Evolutionary conservation across 163 green algal genomes (phyloP).

Genomic region (Prototheca cutis): DNA sequence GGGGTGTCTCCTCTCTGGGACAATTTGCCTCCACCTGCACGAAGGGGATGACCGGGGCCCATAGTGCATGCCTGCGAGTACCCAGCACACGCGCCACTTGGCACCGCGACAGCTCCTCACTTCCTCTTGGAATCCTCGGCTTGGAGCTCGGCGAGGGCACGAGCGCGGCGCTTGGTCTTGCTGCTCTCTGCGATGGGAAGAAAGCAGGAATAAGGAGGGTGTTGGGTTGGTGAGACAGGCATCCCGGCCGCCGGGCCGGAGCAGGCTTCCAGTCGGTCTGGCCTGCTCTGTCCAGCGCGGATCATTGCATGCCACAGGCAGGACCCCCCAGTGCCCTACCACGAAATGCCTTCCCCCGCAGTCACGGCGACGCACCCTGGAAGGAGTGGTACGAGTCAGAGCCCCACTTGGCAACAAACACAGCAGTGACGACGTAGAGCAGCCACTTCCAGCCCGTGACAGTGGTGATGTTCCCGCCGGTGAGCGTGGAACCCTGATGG

Average conservation of each 20-base stretch:
- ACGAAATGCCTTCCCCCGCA: too few relatives aligned
- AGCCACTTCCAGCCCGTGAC: conserved; percentile 3
- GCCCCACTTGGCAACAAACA: background rate
- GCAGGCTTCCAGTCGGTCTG: too few relatives aligned
- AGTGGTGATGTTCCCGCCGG: conserved; percentile 12
- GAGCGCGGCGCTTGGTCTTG: background rate
- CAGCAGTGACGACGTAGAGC: background rate
- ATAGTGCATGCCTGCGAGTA: too few relatives aligned
- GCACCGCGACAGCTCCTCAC: background rate
- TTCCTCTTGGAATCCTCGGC: background rate
- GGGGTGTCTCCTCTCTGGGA: too few relatives aligned
- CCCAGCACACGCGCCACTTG: background rate
- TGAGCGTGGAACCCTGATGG: conserved; percentile 8
- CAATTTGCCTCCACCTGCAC: too few relatives aligned
- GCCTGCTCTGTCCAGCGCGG: background rate
- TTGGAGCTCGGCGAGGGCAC: background rate
- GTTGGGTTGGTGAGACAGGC: too few relatives aligned
- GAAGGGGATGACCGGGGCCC: too few relatives aligned
- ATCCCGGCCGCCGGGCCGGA: too few relatives aligned
- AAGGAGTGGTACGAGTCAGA: background rate
- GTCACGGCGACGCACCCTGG: background rate
- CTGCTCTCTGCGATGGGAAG: too few relatives aligned
- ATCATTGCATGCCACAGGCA: background rate
- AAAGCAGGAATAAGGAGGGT: too few relatives aligned
- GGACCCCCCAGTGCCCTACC: background rate